Base-by-base conservation (phyloP, 306 rosid genomes). In the Senna tora region DNA sequence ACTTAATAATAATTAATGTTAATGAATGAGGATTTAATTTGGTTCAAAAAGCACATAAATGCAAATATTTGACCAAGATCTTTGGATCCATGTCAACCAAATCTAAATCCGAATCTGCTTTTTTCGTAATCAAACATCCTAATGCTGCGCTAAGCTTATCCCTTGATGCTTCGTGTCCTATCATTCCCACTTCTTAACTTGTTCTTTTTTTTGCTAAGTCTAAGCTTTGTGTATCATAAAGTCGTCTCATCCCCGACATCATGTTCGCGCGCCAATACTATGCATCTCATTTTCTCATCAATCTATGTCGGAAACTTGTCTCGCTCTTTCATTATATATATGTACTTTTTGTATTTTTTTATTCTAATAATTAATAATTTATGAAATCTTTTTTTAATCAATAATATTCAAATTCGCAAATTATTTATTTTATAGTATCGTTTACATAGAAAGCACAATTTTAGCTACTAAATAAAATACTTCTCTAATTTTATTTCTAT, bases 241-340 rank as follows among this genome's bases (percentile, higher is more conserved):
- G 43, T 10, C 4, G 5, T 54, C 36, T 14, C 14, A 16, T 42
- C 15, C 15, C 46, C 57, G 74, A 75, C 74, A 80, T 2, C n/a
- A 2, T 45, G 77, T 47, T 73, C 34, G 71, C 70, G 36, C 21
- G 50, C 33, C 52, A 47, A 17, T 16, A 11, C 42, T 10, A 30
- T 59, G 32, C 11, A 21, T 13, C 34, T 15, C n/a, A 17, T 7
- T 30, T 1, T 36, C 64, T 30, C 36, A 9, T 32, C 73, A 57
- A 25, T 62, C 34, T 17, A 28, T 86, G 88, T 83, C 78, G 79
- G 77, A 43, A 16, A 59, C 73, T 14, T 80, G 84, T 82, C 80
- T n/a, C n/a, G n/a, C n/a, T 61, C 67, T 60, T 17, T 33, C 43
- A 14, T 25, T 3, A 25, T 25, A 36, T 7, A 36, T 36, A 4